Percentiles rank a stretch among this genome's conserved stretches.
Conservation (phyloP, 352 stramenopile genomes). For the Pythium brassicae region DNA sequence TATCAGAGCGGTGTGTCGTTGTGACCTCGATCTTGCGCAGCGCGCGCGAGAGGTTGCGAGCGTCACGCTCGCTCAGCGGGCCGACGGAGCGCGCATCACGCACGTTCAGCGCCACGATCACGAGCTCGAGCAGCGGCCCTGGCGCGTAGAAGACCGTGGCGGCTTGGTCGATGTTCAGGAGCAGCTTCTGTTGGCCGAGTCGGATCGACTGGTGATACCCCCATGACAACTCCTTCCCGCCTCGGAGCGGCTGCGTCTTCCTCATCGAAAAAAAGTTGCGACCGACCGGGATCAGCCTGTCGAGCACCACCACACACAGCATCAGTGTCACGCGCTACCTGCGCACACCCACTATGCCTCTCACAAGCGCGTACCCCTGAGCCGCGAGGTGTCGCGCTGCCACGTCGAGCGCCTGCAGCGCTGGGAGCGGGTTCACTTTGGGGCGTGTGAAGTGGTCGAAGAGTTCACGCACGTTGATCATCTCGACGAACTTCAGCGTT, state of each 20-base stretch:
- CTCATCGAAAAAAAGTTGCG: slow-evolving; percentile 74
- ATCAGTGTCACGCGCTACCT: not conserved
- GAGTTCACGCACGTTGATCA: slow-evolving; percentile 38
- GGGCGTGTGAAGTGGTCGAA: slow-evolving; percentile 47
- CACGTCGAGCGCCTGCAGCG: slow-evolving; percentile 70
- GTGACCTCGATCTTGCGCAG: slow-evolving; percentile 53
- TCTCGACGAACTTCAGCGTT: slow-evolving; percentile 58
- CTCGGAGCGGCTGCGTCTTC: slow-evolving; percentile 48
- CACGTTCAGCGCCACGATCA: slow-evolving; percentile 30
- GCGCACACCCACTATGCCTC: not conserved
- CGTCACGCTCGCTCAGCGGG: slow-evolving; percentile 25
- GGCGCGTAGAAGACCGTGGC: slow-evolving; percentile 67
- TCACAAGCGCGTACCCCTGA: slow-evolving; percentile 16
- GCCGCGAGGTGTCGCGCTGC: slow-evolving; percentile 50
- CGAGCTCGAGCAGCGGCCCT: slow-evolving; percentile 47
- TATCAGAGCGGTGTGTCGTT: slow-evolving; percentile 54
- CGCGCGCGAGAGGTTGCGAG: slow-evolving; percentile 26
- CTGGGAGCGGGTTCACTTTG: slow-evolving; percentile 51
- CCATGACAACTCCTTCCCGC: slow-evolving; percentile 66
- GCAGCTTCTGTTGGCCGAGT: slow-evolving; percentile 41
- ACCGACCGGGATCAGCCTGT: slow-evolving; percentile 49
- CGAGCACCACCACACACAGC: not conserved
- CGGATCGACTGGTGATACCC: slow-evolving; percentile 71
- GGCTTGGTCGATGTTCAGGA: slow-evolving; percentile 71
- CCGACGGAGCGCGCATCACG: slow-evolving; percentile 30